Base-by-base conservation (phyloP, 768 basidiomycete species). In the Lactarius trivialis region DNA sequence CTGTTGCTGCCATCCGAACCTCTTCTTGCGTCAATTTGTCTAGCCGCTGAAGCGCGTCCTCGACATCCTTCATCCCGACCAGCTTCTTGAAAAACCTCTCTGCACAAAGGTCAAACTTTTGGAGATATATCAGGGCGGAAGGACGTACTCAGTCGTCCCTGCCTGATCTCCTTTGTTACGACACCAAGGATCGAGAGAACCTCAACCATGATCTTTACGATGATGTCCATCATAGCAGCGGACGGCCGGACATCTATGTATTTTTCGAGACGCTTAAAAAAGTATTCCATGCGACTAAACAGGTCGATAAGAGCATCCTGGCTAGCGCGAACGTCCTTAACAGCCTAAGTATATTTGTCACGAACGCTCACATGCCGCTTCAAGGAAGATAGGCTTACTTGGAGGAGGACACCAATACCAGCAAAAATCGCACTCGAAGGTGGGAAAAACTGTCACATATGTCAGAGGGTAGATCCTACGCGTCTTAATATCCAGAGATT, bases 311-410 rank as follows among this genome's bases (percentile, higher is more conserved):
- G 43, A 45, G 21, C 6, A 14, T 12, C 11, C 14, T 45, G 43
- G 21, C 21, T 24, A 2, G 43, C 21, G 2, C 43, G 43, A 3
- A 45, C 43, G 1, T 14, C 36, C 36, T 36, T 36, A 4, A 36
- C 11, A 12, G 36, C 36, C 36, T 36, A 11, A 36, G 11, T 36
- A 14, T n/a, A n/a, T 1, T 0, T 43, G n/a, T 43, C 43, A 12
- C 4, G 8, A 43, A 5, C 0, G 1, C 1, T n/a, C 11, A 21
- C n/a, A n/a, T 2, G n/a, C 1, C 43, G n/a, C 1, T 8, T 12
- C 43, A 43, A 11, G 43, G 21, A 21, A 11, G n/a, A n/a, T n/a
- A 21, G 8, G 8, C n/a, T 21, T 7, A 43, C 43, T 12, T 43
- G 43, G n/a, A 43, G n/a, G 19, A 43, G 43, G n/a, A 43, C 4